A percentile compares a stretch with the other conserved stretches of the same genome.
phyloP scores from a whole-genome alignment of 306 rosid genomes.

The Carpinus viminea region DNA sequence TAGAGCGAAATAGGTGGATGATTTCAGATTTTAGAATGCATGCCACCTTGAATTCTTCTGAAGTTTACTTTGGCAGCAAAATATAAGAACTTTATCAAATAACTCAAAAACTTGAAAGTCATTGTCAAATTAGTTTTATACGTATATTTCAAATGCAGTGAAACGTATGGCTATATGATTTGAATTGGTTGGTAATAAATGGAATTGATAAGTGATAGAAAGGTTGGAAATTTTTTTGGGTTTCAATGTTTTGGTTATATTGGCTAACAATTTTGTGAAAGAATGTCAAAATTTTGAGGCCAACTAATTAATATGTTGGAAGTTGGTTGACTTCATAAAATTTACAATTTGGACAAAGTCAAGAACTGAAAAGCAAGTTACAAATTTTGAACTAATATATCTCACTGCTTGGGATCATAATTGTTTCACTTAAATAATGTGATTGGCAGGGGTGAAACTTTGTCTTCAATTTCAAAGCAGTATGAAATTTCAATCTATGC shows the following conservation, averaged over 20 bases:
- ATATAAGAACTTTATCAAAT: background rate
- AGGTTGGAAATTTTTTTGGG: background rate
- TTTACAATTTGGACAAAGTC: background rate
- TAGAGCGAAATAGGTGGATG: background rate
- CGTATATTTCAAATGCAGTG: background rate
- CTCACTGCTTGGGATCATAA: background rate
- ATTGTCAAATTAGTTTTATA: background rate
- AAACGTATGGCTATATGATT: background rate
- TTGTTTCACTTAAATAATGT: background rate
- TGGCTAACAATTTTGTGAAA: background rate
- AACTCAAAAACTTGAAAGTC: background rate
- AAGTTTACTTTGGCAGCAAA: background rate
- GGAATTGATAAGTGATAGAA: background rate
- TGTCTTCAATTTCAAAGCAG: conserved; percentile 24
- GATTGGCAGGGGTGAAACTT: conserved; percentile 37
- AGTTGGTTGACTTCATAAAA: background rate
- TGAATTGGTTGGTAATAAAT: background rate
- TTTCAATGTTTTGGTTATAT: background rate
- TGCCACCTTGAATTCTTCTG: background rate
- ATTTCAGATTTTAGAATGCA: background rate
- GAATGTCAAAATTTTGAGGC: background rate
- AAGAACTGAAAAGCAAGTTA: background rate
- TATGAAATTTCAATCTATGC: conserved; percentile 29
- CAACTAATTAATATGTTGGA: background rate
- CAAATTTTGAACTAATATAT: background rate